Evolutionary conservation across 2,329 filamentous ascomycete genomes (phyloP).

Genomic region (Waltergamsia citrina): DNA sequence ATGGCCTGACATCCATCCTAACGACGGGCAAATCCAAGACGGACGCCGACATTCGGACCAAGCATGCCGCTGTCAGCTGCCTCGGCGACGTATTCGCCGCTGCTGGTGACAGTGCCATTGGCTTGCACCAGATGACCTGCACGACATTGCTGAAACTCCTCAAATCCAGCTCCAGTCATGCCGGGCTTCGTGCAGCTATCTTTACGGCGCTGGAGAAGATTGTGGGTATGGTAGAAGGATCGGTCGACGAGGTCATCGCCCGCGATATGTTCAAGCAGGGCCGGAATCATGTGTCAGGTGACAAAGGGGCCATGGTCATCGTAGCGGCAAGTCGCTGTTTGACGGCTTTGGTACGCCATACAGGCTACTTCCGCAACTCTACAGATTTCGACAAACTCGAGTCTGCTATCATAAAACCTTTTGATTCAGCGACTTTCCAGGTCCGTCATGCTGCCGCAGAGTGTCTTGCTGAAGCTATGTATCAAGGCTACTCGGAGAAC

Average conservation of each 20-base stretch:
- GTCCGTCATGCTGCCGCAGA: slow-evolving; percentile 82
- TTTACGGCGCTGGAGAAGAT: slow-evolving; percentile 71
- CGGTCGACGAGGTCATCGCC: slow-evolving; percentile 76
- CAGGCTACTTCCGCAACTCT: slow-evolving; percentile 76
- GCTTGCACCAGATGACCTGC: slow-evolving; percentile 67
- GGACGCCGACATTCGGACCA: slow-evolving; percentile 69
- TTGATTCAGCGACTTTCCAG: slow-evolving; percentile 65
- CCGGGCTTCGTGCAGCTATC: slow-evolving; percentile 70
- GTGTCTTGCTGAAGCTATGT: slow-evolving; percentile 72
- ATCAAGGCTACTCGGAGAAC: slow-evolving; percentile 56
- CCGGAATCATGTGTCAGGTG: slow-evolving; percentile 62
- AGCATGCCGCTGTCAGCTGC: slow-evolving; percentile 81
- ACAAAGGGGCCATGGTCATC: slow-evolving; percentile 78
- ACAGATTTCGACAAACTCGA: slow-evolving; percentile 87
- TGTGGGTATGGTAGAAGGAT: slow-evolving; percentile 61
- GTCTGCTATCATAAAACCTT: slow-evolving; percentile 71
- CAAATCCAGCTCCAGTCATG: slow-evolving; percentile 70
- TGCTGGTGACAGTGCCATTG: slow-evolving; percentile 89
- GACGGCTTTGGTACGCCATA: slow-evolving; percentile 61
- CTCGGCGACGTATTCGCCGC: slow-evolving; percentile 82
- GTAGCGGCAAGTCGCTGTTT: slow-evolving; percentile 72
- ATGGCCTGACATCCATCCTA: slow-evolving; percentile 69
- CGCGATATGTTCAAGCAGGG: slow-evolving; percentile 91
- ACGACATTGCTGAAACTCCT: slow-evolving; percentile 66
- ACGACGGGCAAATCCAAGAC: slow-evolving; percentile 62